A percentile compares a stretch with the other conserved stretches of the same genome.
These are phyloP conservation scores for Botryotinia globosa DNA, from an alignment of 2,329 filamentous ascomycete species.

Conservation along the genomic window DNA sequence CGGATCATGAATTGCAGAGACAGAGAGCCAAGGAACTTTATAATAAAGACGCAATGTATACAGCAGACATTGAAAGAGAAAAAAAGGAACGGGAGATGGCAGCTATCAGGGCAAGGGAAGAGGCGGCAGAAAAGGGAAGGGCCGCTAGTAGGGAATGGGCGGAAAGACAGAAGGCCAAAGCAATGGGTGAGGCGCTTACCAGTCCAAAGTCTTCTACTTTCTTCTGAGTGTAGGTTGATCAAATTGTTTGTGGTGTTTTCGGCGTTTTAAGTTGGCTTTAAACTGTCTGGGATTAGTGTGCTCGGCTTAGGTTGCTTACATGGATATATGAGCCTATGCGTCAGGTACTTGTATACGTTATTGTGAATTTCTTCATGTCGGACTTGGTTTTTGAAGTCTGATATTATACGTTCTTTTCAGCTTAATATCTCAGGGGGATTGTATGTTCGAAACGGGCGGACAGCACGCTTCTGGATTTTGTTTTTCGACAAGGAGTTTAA, in stretches of 20 bases:
- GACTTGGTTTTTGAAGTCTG: background rate
- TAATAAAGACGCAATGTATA: conserved; percentile 49
- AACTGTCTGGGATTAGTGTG: background rate
- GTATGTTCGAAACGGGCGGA: background rate
- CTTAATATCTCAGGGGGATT: background rate
- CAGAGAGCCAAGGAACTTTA: conserved; percentile 54
- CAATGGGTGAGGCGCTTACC: conserved; percentile 29
- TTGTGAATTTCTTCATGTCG: background rate
- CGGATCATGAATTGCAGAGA: conserved; percentile 51
- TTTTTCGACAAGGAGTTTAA: background rate
- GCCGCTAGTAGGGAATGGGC: conserved; percentile 61
- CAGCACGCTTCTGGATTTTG: background rate
- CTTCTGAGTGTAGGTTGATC: conserved; percentile 18
- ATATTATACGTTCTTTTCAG: background rate
- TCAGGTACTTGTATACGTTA: background rate
- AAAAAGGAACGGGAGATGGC: conserved; percentile 53
- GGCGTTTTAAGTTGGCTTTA: background rate
- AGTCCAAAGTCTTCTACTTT: conserved; percentile 33
- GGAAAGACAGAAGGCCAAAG: conserved; percentile 49
- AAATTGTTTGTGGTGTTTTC: background rate
- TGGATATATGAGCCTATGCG: background rate
- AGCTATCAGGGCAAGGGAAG: conserved; percentile 54
- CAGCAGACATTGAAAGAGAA: conserved; percentile 51
- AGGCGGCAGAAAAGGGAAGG: conserved; percentile 60
- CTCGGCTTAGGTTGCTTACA: background rate